These are phyloP conservation scores for Paramecium tetraurelia DNA, from an alignment of 73 alveolate genomes.

Conservation along the genomic window DNA sequence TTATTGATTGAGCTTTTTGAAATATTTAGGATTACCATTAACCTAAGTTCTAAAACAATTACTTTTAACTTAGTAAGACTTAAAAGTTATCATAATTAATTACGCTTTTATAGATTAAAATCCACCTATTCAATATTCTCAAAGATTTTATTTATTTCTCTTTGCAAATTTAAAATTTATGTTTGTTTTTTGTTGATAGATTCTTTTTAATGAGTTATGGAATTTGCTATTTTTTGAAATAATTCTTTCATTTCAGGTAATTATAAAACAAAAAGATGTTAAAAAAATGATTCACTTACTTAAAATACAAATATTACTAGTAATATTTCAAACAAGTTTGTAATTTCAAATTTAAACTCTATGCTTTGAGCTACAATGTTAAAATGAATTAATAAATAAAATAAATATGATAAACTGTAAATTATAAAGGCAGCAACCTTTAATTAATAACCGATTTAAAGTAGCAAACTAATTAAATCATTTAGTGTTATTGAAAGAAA, in stretches of 20 bases:
- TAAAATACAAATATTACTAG: neutral
- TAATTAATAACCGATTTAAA: neutral
- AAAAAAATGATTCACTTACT: neutral
- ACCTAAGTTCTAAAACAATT: neutral
- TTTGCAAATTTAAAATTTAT: neutral
- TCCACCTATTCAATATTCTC: neutral
- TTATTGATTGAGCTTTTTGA: neutral
- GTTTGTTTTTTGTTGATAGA: neutral
- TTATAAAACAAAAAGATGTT: neutral
- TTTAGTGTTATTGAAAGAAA: neutral
- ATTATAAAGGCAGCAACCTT: neutral
- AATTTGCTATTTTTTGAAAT: neutral
- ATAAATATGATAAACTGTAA: neutral
- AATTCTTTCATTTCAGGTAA: neutral
- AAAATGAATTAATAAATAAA: neutral
- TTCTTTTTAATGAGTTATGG: neutral
- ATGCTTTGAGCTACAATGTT: neutral
- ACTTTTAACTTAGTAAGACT: neutral
- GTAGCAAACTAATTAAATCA: neutral
- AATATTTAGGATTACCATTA: conserved; percentile 10
- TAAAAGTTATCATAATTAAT: neutral
- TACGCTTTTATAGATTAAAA: neutral
- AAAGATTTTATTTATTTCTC: neutral
- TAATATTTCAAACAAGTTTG: neutral
- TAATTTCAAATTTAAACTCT: neutral